These are phyloP conservation scores for Salix udensis DNA, from an alignment of 345 rosid genomes.

Conservation along the genomic window DNA sequence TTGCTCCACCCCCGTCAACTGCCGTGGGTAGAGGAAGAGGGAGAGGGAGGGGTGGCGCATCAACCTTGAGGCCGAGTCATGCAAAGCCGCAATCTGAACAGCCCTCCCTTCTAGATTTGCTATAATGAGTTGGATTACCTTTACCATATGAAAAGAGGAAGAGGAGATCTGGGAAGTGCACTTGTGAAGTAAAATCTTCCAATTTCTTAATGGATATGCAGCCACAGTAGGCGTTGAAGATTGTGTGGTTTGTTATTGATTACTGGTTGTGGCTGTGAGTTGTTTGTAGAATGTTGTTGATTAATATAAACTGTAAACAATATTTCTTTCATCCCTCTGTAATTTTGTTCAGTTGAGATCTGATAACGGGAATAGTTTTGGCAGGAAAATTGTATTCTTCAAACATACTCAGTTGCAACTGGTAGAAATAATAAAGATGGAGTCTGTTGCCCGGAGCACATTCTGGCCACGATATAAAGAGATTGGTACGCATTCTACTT, in stretches of 20 bases:
- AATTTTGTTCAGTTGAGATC: not conserved
- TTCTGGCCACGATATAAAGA: too few relatives aligned
- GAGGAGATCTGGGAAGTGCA: too few relatives aligned
- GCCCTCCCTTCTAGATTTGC: constrained; percentile 69
- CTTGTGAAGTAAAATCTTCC: too few relatives aligned
- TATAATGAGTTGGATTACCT: too few relatives aligned
- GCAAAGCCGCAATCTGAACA: constrained; percentile 46
- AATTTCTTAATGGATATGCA: too few relatives aligned
- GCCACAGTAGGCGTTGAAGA: not conserved
- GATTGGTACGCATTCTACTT: too few relatives aligned
- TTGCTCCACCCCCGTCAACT: constrained; percentile 82
- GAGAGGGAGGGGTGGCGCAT: constrained; percentile 49
- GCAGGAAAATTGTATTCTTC: not conserved
- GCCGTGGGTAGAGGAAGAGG: constrained; percentile 79
- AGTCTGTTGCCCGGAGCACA: too few relatives aligned
- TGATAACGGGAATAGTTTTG: not conserved
- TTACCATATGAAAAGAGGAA: too few relatives aligned
- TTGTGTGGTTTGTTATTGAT: not conserved
- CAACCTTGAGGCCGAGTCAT: constrained; percentile 39
- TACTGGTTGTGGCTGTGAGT: not conserved
- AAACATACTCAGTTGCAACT: too few relatives aligned
- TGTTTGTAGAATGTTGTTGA: not conserved
- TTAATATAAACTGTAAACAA: not conserved
- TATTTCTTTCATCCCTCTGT: not conserved
- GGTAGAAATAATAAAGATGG: too few relatives aligned